phyloP scores from a whole-genome alignment of 495 filamentous ascomycete species.

The Tirmania nivea region DNA sequence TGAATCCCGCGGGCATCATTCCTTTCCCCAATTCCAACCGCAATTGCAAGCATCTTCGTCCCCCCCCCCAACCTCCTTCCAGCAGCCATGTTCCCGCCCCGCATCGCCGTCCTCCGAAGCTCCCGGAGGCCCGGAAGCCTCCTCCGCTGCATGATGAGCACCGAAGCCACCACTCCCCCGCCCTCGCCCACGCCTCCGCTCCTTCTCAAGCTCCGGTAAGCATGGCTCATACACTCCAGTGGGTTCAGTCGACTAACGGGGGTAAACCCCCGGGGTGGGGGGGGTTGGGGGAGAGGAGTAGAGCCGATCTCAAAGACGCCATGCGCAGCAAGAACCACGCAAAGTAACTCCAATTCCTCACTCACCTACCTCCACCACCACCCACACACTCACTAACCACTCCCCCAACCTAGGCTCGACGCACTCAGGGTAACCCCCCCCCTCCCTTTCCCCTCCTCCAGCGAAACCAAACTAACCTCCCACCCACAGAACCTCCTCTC shows the following conservation, averaged over 20 bases:
- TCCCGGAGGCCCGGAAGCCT: too few species aligned
- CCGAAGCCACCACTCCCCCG: background rate
- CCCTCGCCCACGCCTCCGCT: background rate
- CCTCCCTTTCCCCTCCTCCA: background rate
- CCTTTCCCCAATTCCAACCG: too few species aligned
- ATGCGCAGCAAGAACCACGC: constrained; percentile 35
- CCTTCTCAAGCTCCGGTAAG: background rate
- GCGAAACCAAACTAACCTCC: too few species aligned
- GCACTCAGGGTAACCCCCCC: background rate
- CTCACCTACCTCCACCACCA: background rate
- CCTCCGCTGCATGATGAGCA: too few species aligned
- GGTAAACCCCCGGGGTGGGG: too few species aligned
- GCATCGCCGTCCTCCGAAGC: too few species aligned
- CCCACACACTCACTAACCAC: background rate
- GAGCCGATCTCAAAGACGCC: constrained; percentile 35
- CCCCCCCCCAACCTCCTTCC: background rate
- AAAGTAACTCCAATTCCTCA: constrained; percentile 27
- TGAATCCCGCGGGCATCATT: too few species aligned
- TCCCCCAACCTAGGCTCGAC: too few species aligned
- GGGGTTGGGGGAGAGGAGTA: constrained; percentile 6
- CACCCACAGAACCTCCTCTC: constrained; percentile 23
- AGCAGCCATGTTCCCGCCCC: background rate
- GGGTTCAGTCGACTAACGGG: too few species aligned
- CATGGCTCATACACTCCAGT: too few species aligned
- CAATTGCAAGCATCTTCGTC: background rate